phyloP scores from a whole-genome alignment of 768 basidiomycete genomes.

The Rubroboletus pulcherrimus region DNA sequence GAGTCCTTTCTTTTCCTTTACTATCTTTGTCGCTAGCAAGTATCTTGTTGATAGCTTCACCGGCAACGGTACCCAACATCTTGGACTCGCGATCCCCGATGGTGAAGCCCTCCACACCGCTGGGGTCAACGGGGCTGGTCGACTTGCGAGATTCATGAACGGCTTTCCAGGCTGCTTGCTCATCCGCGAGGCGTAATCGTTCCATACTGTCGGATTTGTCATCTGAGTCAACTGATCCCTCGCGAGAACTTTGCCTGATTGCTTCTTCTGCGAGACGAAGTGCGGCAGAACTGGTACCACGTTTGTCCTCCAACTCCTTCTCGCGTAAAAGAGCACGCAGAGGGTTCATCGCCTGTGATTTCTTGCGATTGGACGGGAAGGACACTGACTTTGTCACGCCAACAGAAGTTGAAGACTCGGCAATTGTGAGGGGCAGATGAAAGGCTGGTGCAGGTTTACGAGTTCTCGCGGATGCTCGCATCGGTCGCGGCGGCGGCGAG shows the following conservation, averaged over 20 bases:
- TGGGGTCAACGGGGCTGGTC: slow-evolving; percentile 8
- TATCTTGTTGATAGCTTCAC: slow-evolving; percentile 43
- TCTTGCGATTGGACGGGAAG: slow-evolving; percentile 15
- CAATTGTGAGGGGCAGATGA: slow-evolving; percentile 11
- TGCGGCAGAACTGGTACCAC: slow-evolving; percentile 37
- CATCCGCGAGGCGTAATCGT: slow-evolving; percentile 29
- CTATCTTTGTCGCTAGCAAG: slow-evolving; percentile 39
- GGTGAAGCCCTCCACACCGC: slow-evolving; percentile 29
- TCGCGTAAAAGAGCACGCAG: slow-evolving; percentile 54
- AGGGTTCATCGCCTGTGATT: slow-evolving; percentile 40
- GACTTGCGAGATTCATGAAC: slow-evolving; percentile 26
- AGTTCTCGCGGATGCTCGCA: slow-evolving; percentile 19
- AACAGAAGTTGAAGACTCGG: slow-evolving; percentile 3
- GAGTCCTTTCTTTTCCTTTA: slow-evolving; percentile 26
- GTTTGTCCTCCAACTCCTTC: slow-evolving; percentile 35
- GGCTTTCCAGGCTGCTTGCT: slow-evolving; percentile 39
- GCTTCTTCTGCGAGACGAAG: slow-evolving; percentile 45
- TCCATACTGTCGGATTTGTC: slow-evolving; percentile 21
- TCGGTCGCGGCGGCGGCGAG: slow-evolving; percentile 7
- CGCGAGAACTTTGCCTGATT: slow-evolving; percentile 29
- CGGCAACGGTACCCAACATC: slow-evolving; percentile 30
- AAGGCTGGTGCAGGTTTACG: slow-evolving; percentile 13
- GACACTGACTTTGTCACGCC: neutral
- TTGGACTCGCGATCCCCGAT: slow-evolving; percentile 35
- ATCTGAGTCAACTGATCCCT: slow-evolving; percentile 15